Base-by-base conservation (phyloP, 176 grass and related monocot species). In the Guadua angustifolia region DNA sequence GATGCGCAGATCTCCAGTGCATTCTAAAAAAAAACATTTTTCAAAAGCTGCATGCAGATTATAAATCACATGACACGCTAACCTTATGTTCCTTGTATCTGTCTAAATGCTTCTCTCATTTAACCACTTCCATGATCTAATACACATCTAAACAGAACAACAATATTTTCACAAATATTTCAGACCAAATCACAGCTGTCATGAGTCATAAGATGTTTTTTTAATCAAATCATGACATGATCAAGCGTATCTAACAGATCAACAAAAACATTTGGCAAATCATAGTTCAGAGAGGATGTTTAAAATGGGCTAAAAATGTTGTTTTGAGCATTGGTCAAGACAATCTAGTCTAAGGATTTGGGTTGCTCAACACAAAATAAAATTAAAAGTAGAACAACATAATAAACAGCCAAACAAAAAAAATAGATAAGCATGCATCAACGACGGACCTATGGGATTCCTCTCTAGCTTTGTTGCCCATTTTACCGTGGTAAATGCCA, bases 401-500 rank as follows among this genome's bases (percentile, higher is more conserved):
- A 19, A 21, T 19, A 38, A 72, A 84, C 25, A 73, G 24, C 22
- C 47, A 82, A 66, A 49, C 9, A 79, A 89, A 79, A 89, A 83
- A 71, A 73, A 44, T 60, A 60, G 77, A 8, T 61, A 79, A 42
- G 69, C 35, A 29, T 29, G 32, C 67, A 76, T 42, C 59, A 26
- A 88, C 63, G 38, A 55, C 42, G 56, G 75, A 95, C 93, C 95
- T 98, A 84, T 98, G 95, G 7, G 87, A 88, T 83, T 93, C 85
- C 86, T 93, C 92, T 79, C 95, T 88, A 66, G 89, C 93, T 88
- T 86, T 90, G 69, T 42, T 73, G 19, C 95, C 87, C 95, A 98
- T 90, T 91, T 90, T 79, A 53, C 95, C 95, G 22, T 95, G 91
- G 86, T 98, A 95, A 57, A 93, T 92, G 85, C 91, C 88, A 77